phyloP scores from a whole-genome alignment of 345 rosid species.

The Reutealis trisperma region DNA sequence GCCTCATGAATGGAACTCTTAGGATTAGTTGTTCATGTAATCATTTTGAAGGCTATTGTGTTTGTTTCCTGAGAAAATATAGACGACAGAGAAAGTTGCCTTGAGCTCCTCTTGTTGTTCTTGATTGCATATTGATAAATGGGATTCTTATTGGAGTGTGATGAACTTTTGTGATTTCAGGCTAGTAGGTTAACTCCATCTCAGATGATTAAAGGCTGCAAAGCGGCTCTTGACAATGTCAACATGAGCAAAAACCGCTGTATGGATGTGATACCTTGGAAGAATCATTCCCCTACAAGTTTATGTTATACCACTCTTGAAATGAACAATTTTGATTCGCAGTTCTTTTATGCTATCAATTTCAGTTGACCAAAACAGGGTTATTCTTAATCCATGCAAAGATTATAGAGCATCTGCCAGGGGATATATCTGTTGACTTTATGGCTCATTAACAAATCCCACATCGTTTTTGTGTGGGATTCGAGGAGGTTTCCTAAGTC shows the following conservation, averaged over 20 bases:
- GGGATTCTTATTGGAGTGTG: neutral
- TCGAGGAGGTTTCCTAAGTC: no score
- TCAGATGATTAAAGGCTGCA: conserved; percentile 50
- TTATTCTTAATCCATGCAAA: conserved; percentile 69
- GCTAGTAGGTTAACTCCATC: conserved; percentile 51
- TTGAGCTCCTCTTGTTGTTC: neutral
- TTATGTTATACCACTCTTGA: neutral
- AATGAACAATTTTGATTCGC: neutral
- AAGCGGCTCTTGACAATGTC: conserved; percentile 51
- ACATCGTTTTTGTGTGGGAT: no score
- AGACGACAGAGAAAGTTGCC: neutral
- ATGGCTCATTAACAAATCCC: no score
- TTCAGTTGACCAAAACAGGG: conserved; percentile 72
- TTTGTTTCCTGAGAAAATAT: neutral
- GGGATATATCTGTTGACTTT: conserved; percentile 84
- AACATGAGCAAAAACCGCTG: conserved; percentile 78
- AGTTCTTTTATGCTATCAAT: conserved; percentile 4
- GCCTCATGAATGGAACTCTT: no score
- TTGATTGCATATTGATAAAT: neutral
- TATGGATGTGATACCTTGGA: conserved; percentile 74
- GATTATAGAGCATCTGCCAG: conserved; percentile 58
- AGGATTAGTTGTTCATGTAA: neutral
- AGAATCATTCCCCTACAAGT: neutral
- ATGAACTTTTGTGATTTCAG: conserved; percentile 28
- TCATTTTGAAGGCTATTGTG: neutral